Percentiles rank a stretch among this genome's conserved stretches.
phyloP scores from a whole-genome alignment of 176 grass and related monocot species.

The Zoysia japonica region DNA sequence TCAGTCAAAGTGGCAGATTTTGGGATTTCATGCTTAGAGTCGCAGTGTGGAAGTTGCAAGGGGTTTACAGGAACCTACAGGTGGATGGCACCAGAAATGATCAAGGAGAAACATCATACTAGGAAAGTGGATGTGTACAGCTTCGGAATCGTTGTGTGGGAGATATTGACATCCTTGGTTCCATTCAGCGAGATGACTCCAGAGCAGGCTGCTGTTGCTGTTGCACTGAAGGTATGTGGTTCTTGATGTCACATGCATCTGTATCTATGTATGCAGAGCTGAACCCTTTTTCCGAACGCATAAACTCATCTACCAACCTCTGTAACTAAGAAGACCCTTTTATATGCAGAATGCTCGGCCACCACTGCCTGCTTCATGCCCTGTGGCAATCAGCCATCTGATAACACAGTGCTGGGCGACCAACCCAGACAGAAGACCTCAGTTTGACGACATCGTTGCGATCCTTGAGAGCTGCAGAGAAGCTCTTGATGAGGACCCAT shows the following conservation, averaged over 20 bases:
- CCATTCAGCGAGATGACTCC: constrained; percentile 92
- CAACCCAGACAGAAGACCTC: constrained; percentile 72
- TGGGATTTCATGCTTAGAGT: constrained; percentile 96
- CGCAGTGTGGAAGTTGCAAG: constrained; percentile 75
- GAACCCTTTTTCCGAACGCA: neutral
- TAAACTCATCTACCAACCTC: neutral
- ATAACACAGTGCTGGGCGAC: constrained; percentile 87
- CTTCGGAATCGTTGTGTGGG: constrained; percentile 94
- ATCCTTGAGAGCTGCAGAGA: constrained; percentile 77
- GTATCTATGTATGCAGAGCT: constrained; percentile 9
- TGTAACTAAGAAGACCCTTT: constrained; percentile 13
- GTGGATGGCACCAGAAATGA: constrained; percentile 99
- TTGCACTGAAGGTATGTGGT: constrained; percentile 83
- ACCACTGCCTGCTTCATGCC: constrained; percentile 76
- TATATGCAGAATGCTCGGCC: constrained; percentile 81
- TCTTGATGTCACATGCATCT: constrained; percentile 4
- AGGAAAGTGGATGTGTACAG: constrained; percentile 98
- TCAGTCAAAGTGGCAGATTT: constrained; percentile 97
- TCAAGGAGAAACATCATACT: constrained; percentile 91
- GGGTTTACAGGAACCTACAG: constrained; percentile 94
- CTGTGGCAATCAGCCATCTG: constrained; percentile 85
- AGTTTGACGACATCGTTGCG: constrained; percentile 74
- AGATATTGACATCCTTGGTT: constrained; percentile 80
- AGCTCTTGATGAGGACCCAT: constrained; percentile 60
- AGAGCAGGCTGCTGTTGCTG: constrained; percentile 93